A percentile compares a stretch with the other conserved stretches of the same genome.
These are phyloP conservation scores for Alternaria brassicicola DNA, from an alignment of 2,329 filamentous ascomycete species.

Conservation along the genomic window DNA sequence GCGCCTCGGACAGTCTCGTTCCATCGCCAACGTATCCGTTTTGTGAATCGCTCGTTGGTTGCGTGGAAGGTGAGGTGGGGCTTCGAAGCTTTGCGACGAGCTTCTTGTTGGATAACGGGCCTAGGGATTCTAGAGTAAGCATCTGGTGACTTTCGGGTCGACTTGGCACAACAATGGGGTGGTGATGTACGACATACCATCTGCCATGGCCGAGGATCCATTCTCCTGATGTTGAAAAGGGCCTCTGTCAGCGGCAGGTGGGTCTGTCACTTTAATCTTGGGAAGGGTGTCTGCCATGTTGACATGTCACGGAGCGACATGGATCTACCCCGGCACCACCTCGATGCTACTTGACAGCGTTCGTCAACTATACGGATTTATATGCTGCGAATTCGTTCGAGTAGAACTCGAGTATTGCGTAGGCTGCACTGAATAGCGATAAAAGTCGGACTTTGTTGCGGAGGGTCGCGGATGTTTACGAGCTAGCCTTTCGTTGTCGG, in stretches of 20 bases:
- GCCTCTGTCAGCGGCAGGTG: constrained; percentile 42
- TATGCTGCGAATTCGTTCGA: background rate
- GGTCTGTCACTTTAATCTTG: constrained; percentile 54
- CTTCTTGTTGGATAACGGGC: constrained; percentile 33
- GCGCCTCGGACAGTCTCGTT: constrained; percentile 42
- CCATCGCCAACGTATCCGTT: constrained; percentile 27
- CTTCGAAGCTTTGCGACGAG: constrained; percentile 35
- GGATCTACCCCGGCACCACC: constrained; percentile 8
- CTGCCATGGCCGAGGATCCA: constrained; percentile 27
- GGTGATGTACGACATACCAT: constrained; percentile 28
- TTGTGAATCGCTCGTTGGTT: constrained; percentile 23
- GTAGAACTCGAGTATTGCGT: background rate
- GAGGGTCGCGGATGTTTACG: constrained; percentile 23
- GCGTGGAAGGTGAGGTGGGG: constrained; percentile 29
- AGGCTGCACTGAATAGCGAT: background rate
- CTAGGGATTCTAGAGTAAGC: constrained; percentile 29
- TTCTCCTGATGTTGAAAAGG: constrained; percentile 40
- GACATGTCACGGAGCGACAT: constrained; percentile 20
- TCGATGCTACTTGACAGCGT: background rate
- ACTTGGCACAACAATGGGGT: background rate
- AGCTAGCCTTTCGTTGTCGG: constrained; percentile 11
- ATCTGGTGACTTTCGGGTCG: constrained; percentile 1
- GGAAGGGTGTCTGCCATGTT: constrained; percentile 50
- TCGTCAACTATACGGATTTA: background rate
- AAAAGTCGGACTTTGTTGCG: constrained; percentile 12